Evolutionary conservation across 768 basidiomycete genomes (phyloP), one percentile per base, ranked within the genome.

Genomic region (Phanerochaete sordida): DNA sequence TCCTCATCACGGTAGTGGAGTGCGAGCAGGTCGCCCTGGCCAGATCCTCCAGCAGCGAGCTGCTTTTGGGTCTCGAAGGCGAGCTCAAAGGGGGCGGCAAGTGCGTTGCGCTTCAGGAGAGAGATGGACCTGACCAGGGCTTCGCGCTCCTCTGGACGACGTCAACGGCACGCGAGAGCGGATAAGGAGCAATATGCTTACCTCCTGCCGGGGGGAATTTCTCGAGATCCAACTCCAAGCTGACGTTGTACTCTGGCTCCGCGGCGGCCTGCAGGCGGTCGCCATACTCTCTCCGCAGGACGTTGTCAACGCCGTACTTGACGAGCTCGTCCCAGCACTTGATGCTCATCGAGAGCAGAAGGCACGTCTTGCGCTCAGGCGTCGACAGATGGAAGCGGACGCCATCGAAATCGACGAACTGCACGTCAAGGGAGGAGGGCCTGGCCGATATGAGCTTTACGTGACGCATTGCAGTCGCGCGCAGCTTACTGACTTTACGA

Each of bases 341-440:
- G 60, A 98, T 95, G 73, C 88, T 88, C 94, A 99, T 98, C 30
- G 96, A 98, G 23, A 99, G 82, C 39, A 91, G 77, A 23, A 98
- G 78, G 3, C 46, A 57, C 11, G 90, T 88, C 79, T 96, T 93
- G 70, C 88, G 86, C 24, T 91, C 85, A 2, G 90, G 90, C 0
- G 95, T 95, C 15, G 91, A 91, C 49, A 98, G 76, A 73, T 90
- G 95, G 76, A 98, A 99, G 46, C 94, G 85, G 56, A 98, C 95
- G 51, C 93, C 90, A 72, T 99, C 97, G 66, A 94, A 99, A 76
- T 99, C 97, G 56, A 98, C 97, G 67, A 99, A 99, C 59, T 92
- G 85, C 58, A 98, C 90, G 77, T 99, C 97, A 61, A 98, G 80
- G 30, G 90, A 86, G 6, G 90, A 85, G 15, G 96, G 94, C 73